Conservation (phyloP, 306 rosid genomes). For the Argentina anserina region DNA sequence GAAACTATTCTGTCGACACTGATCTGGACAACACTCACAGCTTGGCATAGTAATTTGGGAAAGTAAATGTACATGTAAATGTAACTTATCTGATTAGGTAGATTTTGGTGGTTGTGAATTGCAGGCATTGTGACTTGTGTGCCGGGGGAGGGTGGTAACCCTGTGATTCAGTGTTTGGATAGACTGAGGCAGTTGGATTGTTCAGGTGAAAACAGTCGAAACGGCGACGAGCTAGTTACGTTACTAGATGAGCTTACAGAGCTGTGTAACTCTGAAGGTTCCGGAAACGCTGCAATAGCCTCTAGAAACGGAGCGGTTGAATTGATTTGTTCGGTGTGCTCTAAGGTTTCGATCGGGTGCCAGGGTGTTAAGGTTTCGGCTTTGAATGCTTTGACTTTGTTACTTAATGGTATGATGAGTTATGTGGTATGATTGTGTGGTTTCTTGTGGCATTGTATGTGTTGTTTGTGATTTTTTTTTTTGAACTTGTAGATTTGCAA, state of each 20-base stretch:
- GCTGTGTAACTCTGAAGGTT: slow-evolving; percentile 39
- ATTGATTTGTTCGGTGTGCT: slow-evolving; percentile 54
- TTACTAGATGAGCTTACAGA: slow-evolving; percentile 41
- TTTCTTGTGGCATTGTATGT: not conserved
- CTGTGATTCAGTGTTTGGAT: slow-evolving; percentile 57
- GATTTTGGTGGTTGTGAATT: not conserved
- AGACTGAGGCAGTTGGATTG: slow-evolving; percentile 40
- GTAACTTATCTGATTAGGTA: too few relatives aligned
- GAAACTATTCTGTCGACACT: not conserved
- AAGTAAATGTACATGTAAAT: too few relatives aligned
- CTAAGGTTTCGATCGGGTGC: slow-evolving; percentile 34
- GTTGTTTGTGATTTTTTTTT: not conserved
- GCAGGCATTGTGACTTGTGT: slow-evolving; percentile 62
- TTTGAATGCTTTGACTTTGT: slow-evolving; percentile 43
- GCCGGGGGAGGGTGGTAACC: slow-evolving; percentile 69
- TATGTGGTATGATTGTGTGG: not conserved
- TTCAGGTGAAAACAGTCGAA: slow-evolving; percentile 16
- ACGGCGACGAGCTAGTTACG: slow-evolving; percentile 23
- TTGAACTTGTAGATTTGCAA: slow-evolving; percentile 61
- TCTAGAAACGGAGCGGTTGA: slow-evolving; percentile 65
- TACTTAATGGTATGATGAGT: slow-evolving; percentile 58
- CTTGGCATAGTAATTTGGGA: not conserved
- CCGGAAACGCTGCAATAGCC: slow-evolving; percentile 61
- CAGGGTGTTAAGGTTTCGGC: slow-evolving; percentile 35
- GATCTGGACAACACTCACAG: not conserved